Base-by-base conservation (phyloP, 176 grass and related monocot species). In the Rhynchospora breviuscula region DNA sequence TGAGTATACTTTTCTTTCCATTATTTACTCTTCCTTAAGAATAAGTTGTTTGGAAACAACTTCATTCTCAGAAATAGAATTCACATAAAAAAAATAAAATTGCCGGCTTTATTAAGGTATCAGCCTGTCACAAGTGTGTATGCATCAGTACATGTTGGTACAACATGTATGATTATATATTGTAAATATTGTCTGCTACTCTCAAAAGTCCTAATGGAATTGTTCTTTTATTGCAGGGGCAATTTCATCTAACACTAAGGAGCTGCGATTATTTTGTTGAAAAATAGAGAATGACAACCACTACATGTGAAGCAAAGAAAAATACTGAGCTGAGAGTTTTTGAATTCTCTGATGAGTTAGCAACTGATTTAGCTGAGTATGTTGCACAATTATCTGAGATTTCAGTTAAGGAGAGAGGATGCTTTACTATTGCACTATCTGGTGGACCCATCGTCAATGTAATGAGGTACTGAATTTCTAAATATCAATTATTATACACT, bases 391-490 rank as follows among this genome's bases (percentile, higher is more conserved):
- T 98, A 64, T 98, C 95, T 72, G 95, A 98, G 87, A 91, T 93
- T 82, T 91, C 92, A 81, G 95, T 98, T 40, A 98, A 94, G 82
- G 95, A 98, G 86, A 91, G 92, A 85, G 95, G 95, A 79, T 98
- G 82, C 79, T 98, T 98, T 85, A 83, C 95, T 35, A 87, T 98
- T 82, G 91, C 90, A 19, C 79, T 98, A 33, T 98, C 95, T 86
- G 95, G 95, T 85, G 89, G 88, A 4, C 62, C 92, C 49, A 88
- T 95, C 23, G 74, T 98, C 85, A 83, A 60, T 87, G 89, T 91
- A 67, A 88, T 98, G 82, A 71, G 94, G 92, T 97, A 97, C 86
- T 80, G 40, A 15, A 85, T 12, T 90, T 86, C 45, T 26, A 62
- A 21, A 21, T 51, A 73, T 83, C 23, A 77, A 29, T 33, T 54